phyloP scores from a whole-genome alignment of 495 filamentous ascomycete species.

The Aspergillus ostianus region DNA sequence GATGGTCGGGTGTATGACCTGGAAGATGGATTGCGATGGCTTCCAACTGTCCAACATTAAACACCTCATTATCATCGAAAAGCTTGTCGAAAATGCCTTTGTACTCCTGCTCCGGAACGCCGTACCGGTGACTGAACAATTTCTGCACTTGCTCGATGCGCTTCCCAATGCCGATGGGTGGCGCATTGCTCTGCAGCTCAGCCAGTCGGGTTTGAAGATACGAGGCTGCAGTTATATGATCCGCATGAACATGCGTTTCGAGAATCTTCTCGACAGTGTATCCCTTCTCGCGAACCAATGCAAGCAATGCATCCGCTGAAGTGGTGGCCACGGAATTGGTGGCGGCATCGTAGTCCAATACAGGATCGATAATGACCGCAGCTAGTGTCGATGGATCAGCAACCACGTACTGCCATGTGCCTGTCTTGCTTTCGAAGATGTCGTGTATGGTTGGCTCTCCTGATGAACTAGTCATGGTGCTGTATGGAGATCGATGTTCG shows the following conservation, averaged over 20 bases:
- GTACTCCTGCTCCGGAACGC: constrained; percentile 39
- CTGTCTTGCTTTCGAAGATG: constrained; percentile 42
- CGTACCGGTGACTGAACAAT: constrained; percentile 48
- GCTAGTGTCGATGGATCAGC: constrained; percentile 45
- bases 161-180: constrained; percentile 53
- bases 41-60: constrained; percentile 47
- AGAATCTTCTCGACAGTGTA: constrained; percentile 51
- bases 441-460: constrained; percentile 38
- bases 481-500: not conserved
- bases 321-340: constrained; percentile 44
- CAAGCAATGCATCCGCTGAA: constrained; percentile 49
- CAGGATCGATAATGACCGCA: constrained; percentile 59
- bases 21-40: constrained; percentile 53
- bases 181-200: constrained; percentile 19
- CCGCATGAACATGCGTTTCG: constrained; percentile 62
- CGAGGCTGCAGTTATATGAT: constrained; percentile 57
- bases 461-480: not conserved
- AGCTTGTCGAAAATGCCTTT: constrained; percentile 48
- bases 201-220: constrained; percentile 51
- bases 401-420: constrained; percentile 65
- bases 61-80: constrained; percentile 53
- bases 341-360: constrained; percentile 55
- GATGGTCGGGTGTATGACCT: constrained; percentile 61
- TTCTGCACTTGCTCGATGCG: constrained; percentile 53
- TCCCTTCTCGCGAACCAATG: constrained; percentile 35